phyloP scores from a whole-genome alignment of 169 alveolate genomes.

The Eimeria acervulina region DNA sequence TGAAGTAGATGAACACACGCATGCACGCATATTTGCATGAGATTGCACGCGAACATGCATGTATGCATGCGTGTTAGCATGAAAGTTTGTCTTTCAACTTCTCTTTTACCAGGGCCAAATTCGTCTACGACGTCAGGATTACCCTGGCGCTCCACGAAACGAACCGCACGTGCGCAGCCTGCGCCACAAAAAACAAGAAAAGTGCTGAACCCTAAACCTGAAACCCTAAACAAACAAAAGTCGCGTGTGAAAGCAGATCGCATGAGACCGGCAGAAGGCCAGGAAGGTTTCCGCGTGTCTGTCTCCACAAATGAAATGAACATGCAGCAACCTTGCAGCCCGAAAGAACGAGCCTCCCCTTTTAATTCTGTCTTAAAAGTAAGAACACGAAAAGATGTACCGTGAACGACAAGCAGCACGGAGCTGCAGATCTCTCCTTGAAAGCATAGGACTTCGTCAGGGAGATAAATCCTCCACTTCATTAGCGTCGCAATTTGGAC shows the following conservation, averaged over 20 bases:
- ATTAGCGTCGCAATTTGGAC: constrained; percentile 42
- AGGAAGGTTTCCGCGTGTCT: too few relatives aligned
- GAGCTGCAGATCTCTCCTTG: constrained; percentile 50
- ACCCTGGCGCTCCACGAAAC: constrained; percentile 56
- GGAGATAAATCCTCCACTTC: constrained; percentile 75
- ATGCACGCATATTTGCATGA: neutral
- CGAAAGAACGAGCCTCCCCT: too few relatives aligned
- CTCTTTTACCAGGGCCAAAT: constrained; percentile 44
- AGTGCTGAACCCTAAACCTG: neutral
- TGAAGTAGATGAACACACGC: too few relatives aligned
- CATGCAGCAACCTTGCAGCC: too few relatives aligned
- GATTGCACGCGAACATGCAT: too few relatives aligned
- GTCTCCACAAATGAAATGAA: too few relatives aligned
- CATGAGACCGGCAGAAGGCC: too few relatives aligned
- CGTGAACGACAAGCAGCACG: constrained; percentile 63
- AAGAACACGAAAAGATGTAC: neutral
- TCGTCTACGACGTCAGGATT: constrained; percentile 66
- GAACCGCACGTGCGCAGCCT: constrained; percentile 76
- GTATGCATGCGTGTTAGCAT: neutral
- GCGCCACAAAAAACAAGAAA: neutral
- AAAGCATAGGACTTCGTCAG: constrained; percentile 61
- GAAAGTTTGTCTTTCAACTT: neutral
- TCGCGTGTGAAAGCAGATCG: too few relatives aligned
- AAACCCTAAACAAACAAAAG: too few relatives aligned
- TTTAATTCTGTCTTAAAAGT: neutral